Evolutionary conservation across 176 grass and related monocot species (phyloP).

Genomic region (Triticum turgidum): DNA sequence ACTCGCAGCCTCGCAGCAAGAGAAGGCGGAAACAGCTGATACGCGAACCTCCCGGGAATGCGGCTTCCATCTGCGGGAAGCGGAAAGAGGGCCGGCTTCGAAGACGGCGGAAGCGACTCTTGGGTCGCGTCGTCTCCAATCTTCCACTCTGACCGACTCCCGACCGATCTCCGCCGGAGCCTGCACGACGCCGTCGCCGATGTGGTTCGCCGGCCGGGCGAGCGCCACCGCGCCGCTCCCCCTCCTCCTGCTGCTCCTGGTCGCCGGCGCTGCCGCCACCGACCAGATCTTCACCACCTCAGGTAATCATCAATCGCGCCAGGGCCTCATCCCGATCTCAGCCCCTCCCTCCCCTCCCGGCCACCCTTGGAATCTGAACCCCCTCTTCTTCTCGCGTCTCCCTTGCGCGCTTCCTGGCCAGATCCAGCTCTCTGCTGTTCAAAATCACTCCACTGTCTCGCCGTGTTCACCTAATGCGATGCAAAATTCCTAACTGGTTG

Average conservation of each 20-base stretch:
- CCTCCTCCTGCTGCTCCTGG: slow-evolving; percentile 24
- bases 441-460: fast-evolving
- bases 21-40: neutral
- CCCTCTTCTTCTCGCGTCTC: too few species aligned
- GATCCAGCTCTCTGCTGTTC: neutral
- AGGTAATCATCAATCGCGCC: slow-evolving; percentile 7
- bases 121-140: neutral
- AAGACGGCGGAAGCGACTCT: neutral
- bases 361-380: neutral
- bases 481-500: neutral
- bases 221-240: neutral
- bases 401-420: neutral
- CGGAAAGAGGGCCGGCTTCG: neutral
- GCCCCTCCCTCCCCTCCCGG: neutral
- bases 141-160: neutral
- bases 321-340: neutral
- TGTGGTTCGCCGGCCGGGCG: slow-evolving; percentile 22
- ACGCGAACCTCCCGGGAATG: neutral
- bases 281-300: slow-evolving; percentile 63
- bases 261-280: neutral
- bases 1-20: neutral
- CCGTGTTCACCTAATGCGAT: neutral
- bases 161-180: neutral
- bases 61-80: neutral
- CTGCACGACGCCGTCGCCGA: slow-evolving; percentile 20